Percentiles rank a stretch among this genome's conserved stretches.
Evolutionary conservation across 2,329 filamentous ascomycete genomes (phyloP).

Genomic region (Madurella mycetomatis): DNA sequence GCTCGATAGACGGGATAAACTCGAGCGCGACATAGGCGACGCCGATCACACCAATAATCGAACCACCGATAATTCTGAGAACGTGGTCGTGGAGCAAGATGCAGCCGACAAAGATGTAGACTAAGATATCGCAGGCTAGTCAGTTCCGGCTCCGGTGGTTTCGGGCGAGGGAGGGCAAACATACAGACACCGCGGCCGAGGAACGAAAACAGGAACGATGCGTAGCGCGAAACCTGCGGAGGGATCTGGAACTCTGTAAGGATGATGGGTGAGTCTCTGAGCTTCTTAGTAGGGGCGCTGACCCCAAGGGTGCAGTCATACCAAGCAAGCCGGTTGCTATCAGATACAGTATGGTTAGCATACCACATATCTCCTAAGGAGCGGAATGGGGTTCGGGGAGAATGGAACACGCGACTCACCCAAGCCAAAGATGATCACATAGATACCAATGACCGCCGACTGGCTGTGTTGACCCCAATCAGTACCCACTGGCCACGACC

Average conservation of each 20-base stretch:
- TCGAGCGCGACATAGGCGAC: constrained; percentile 72
- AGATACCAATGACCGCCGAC: constrained; percentile 63
- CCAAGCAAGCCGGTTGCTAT: constrained; percentile 64
- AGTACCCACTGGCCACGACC: neutral
- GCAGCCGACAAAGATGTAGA: constrained; percentile 93
- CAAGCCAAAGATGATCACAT: constrained; percentile 87
- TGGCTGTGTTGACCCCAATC: constrained; percentile 15
- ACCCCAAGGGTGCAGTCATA: constrained; percentile 27
- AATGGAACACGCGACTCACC: constrained; percentile 46
- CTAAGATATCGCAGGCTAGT: constrained; percentile 40
- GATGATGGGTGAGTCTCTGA: neutral
- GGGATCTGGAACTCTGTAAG: constrained; percentile 83
- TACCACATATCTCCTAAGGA: neutral
- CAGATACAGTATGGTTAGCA: neutral
- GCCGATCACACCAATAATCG: constrained; percentile 72
- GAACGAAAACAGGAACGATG: constrained; percentile 97
- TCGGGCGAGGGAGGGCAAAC: constrained; percentile 35
- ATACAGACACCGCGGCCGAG: constrained; percentile 89
- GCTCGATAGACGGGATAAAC: constrained; percentile 74
- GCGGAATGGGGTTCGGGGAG: neutral
- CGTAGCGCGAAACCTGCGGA: constrained; percentile 86
- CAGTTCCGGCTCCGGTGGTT: neutral
- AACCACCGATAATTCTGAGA: constrained; percentile 70
- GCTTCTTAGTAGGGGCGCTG: neutral
- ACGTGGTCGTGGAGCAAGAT: constrained; percentile 68